Evolutionary conservation across 495 filamentous ascomycete species (phyloP).

Genomic region (Neurospora sp.): DNA sequence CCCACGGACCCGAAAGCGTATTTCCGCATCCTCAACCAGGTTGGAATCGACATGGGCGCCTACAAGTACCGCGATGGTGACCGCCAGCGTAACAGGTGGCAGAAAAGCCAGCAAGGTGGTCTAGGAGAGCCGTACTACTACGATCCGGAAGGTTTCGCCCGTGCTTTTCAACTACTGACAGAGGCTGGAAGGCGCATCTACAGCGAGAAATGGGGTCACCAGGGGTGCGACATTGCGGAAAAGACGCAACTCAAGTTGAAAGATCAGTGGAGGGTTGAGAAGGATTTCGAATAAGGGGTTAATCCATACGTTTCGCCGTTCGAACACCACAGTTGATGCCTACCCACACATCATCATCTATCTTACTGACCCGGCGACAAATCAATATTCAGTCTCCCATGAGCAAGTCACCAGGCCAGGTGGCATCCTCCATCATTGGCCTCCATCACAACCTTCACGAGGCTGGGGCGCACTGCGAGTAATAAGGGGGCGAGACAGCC

Average conservation of each 20-base stretch:
- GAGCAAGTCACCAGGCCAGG: background rate
- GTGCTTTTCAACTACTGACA: constrained; percentile 42
- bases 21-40: constrained; percentile 17
- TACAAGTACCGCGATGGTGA: constrained; percentile 28
- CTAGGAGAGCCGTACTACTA: constrained; percentile 53
- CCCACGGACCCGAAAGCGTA: constrained; percentile 20
- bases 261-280: constrained; percentile 43
- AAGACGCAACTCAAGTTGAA: constrained; percentile 28
- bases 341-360: background rate
- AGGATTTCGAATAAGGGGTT: constrained; percentile 22
- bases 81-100: constrained; percentile 50
- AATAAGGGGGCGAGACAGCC: constrained; percentile 23
- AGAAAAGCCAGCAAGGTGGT: constrained; percentile 45
- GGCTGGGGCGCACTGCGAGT: constrained; percentile 27
- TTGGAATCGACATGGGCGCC: constrained; percentile 28
- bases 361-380: background rate
- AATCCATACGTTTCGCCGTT: background rate
- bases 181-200: constrained; percentile 42
- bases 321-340: background rate
- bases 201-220: constrained; percentile 48
- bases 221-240: constrained; percentile 38
- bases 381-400: too few species aligned
- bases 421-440: background rate
- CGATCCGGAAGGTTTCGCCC: constrained; percentile 41
- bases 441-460: background rate